Evolutionary conservation across 768 basidiomycete species (phyloP).

Genomic region (Calocybe indica): DNA sequence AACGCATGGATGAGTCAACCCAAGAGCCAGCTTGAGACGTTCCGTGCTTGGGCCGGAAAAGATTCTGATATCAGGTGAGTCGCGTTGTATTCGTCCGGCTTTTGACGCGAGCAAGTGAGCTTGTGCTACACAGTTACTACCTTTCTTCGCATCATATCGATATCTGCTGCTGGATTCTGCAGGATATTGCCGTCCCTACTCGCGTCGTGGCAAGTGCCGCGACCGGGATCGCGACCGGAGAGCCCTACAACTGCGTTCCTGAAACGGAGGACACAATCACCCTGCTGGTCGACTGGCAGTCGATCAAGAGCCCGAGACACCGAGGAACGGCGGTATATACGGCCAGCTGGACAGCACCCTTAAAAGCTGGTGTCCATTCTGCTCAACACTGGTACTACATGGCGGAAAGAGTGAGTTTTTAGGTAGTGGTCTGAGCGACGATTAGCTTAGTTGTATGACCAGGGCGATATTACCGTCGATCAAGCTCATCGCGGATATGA

Average conservation of each 20-base stretch:
- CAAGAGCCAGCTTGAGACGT: constrained; percentile 90
- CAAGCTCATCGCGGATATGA: constrained; percentile 95
- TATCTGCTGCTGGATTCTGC: constrained; percentile 81
- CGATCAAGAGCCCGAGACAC: constrained; percentile 65
- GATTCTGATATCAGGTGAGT: constrained; percentile 84
- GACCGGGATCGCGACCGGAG: constrained; percentile 84
- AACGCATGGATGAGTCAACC: constrained; percentile 98
- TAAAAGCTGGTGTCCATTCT: constrained; percentile 85
- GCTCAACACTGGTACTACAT: constrained; percentile 95
- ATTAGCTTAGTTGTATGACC: constrained; percentile 8
- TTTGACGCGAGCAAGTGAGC: constrained; percentile 6
- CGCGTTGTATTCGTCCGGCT: background rate
- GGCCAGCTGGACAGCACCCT: constrained; percentile 90
- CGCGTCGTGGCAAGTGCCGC: constrained; percentile 89
- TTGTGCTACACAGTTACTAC: constrained; percentile 60
- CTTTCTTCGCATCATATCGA: constrained; percentile 94
- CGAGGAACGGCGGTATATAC: constrained; percentile 88
- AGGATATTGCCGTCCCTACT: constrained; percentile 69
- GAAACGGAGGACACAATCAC: constrained; percentile 95
- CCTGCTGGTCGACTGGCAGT: constrained; percentile 91
- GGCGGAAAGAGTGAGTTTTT: constrained; percentile 67
- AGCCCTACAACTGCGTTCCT: constrained; percentile 81
- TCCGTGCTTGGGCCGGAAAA: constrained; percentile 92
- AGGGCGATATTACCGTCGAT: constrained; percentile 91
- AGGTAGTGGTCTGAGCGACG: background rate